A percentile compares a stretch with the other conserved stretches of the same genome.
Conservation (phyloP, 768 basidiomycete species). For the Floccularia luteovirens region DNA sequence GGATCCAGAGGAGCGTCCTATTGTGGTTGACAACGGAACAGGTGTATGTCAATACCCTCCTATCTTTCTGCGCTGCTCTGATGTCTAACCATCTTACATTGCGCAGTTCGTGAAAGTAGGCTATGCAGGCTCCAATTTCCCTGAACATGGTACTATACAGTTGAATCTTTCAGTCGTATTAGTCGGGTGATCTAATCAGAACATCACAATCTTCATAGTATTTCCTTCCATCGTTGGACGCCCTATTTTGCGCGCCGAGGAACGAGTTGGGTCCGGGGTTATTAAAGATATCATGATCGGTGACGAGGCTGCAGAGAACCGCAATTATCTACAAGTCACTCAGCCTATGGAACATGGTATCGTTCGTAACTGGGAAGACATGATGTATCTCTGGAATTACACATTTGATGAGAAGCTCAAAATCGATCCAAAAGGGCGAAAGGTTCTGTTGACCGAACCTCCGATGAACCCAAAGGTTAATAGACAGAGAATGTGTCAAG, state of each 20-base stretch:
- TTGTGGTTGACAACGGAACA: conserved; percentile 87
- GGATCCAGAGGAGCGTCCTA: conserved; percentile 42
- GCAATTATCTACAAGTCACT: conserved; percentile 92
- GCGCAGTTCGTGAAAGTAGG: conserved; percentile 85
- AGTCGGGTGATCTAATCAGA: not conserved
- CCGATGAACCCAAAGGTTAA: conserved; percentile 98
- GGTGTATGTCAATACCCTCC: conserved; percentile 49
- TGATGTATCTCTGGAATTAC: conserved; percentile 97
- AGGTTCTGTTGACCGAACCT: conserved; percentile 93
- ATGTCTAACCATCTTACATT: conserved; percentile 6
- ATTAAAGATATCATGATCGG: conserved; percentile 99
- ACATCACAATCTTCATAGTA: conserved; percentile 34
- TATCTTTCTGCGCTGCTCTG: conserved; percentile 2
- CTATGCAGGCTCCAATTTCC: conserved; percentile 91
- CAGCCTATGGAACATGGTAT: conserved; percentile 99
- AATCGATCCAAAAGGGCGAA: conserved; percentile 79
- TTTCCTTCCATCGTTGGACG: conserved; percentile 97
- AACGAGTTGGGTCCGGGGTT: conserved; percentile 75
- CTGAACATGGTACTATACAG: conserved; percentile 67
- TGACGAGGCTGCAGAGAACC: conserved; percentile 90
- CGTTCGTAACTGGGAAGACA: conserved; percentile 98
- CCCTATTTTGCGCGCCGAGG: conserved; percentile 95
- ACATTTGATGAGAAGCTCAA: conserved; percentile 95
- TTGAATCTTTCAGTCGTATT: conserved; percentile 1
- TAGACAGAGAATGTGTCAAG: conserved; percentile 88